phyloP scores from a whole-genome alignment of 2,329 filamentous ascomycete genomes.

The Venturia oleaginea region DNA sequence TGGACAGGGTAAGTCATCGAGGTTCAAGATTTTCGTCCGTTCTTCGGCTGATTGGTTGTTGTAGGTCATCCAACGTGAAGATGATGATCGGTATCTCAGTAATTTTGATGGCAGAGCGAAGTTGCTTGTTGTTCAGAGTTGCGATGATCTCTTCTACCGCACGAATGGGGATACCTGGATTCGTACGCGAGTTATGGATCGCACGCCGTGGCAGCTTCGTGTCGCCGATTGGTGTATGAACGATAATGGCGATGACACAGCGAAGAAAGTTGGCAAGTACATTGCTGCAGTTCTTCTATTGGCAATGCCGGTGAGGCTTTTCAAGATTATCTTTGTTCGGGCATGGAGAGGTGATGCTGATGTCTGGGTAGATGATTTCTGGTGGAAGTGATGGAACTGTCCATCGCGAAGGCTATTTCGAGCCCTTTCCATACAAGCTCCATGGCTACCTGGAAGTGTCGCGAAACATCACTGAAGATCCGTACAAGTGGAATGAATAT shows the following conservation, averaged over 20 bases:
- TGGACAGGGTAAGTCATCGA: neutral
- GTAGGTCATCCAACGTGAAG: neutral
- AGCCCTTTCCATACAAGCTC: slow-evolving; percentile 23
- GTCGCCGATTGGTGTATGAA: slow-evolving; percentile 26
- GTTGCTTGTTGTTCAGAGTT: slow-evolving; percentile 24
- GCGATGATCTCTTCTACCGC: slow-evolving; percentile 26
- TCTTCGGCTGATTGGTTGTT: neutral
- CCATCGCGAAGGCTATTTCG: slow-evolving; percentile 22
- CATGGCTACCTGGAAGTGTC: slow-evolving; percentile 25
- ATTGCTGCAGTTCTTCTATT: slow-evolving; percentile 21
- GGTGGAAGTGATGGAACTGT: slow-evolving; percentile 6
- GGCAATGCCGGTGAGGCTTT: slow-evolving; percentile 18
- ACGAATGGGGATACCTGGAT: slow-evolving; percentile 22
- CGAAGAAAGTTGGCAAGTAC: slow-evolving; percentile 24
- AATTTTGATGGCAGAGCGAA: slow-evolving; percentile 23
- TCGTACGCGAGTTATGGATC: slow-evolving; percentile 24
- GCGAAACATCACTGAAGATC: slow-evolving; percentile 18
- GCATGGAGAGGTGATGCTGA: neutral
- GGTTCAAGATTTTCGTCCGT: neutral
- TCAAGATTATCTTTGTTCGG: neutral
- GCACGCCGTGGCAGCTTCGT: slow-evolving; percentile 22
- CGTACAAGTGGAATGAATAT: slow-evolving; percentile 18
- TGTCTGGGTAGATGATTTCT: slow-evolving; percentile 8
- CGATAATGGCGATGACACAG: slow-evolving; percentile 18
- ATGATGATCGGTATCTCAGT: slow-evolving; percentile 25